Base-by-base conservation (phyloP, 495 filamentous ascomycete genomes). In the Choiromyces venosus region DNA sequence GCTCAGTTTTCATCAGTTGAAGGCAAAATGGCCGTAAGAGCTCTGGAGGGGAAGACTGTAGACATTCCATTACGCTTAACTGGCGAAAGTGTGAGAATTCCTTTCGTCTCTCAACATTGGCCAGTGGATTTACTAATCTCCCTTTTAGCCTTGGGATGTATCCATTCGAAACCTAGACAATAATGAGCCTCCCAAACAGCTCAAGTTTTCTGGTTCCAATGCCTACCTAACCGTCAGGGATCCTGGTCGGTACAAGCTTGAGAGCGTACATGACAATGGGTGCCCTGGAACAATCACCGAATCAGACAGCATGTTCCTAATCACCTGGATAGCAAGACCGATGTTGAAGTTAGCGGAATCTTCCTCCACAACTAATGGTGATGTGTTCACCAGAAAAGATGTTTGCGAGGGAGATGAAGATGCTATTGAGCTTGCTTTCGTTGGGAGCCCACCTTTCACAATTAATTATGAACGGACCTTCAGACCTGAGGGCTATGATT, bases 321-420 rank as follows among this genome's bases (percentile, higher is more conserved):
- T 99, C 18, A 86, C 87, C 25, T 97, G 93, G 93, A 90, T 93
- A 71, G 86, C 91, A 37, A 87, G 93, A 42, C 95, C 95, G 9
- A 85, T 89, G 68, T 85, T 97, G 42, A 86, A 85, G 36, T 82
- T 95, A 25, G 81, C 89, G 0, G 87, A 91, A 71, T 89, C 88
- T 44, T 84, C 88, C 8, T 83, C 87, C 37, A 83, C 93, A 18
- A 83, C 79, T 78, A 80, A 82, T 69, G 85, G 81, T 69, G 83
- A 83, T 46, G 86, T 83, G 71, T 93, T 85, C 79, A 79, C 88
- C 73, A 92, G 94, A 81, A 86, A 87, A n/a, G 89, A 91, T 74
- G 89, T 99, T 68, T 99, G 95, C 77, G 93, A 99, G 83, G 94
- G 95, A 25, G 94, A 97, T 67, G 91, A 94, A 74, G 94, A 97